Base-by-base conservation (phyloP, 1,284 basidiomycete genomes). In the Papiliotrema terrestris region DNA sequence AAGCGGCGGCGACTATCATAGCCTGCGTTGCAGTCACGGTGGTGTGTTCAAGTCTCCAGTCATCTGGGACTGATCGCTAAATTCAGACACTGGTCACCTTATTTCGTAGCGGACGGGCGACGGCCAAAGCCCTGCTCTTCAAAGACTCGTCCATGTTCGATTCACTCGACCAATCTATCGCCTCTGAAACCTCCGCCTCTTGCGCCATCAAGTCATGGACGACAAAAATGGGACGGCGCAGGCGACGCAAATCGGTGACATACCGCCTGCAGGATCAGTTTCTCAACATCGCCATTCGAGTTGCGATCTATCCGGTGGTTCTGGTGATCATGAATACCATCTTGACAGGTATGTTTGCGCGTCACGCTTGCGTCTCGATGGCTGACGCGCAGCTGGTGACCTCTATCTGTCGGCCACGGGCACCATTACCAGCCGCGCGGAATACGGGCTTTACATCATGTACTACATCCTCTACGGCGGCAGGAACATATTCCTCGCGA, bases 1-100 rank as follows among this genome's bases (percentile, higher is more conserved):
- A 72, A 47, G 56, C 65, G 3, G 48, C 68, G 26, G 63, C 69
- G 3, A 63, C 63, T 32, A 15, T 59, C 29, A 55, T 72, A 17
- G 66, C 69, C 2, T 58, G 60, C 6, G 45, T 59, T 1, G 47
- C 61, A 1, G 65, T 70, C 3, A 51, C 58, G 15, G 25, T 42
- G 9, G 50, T 51, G 19, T 13, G 50, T 44, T 17, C 9, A 9
- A 37, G 39, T 8, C 17, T 41, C 15, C 17, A 5, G 20, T 8
- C 17, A 41, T 32, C 6, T 20, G 20, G 17, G 39, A 41, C 15
- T 5, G 6, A 17, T 17, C 15, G 5, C 39, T 41, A 5, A 41
- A 3, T 36, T 3, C 23, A 49, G 46, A 49, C 50, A 23, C 25
- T 50, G 2, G 19, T 23, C 14, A 51, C 20, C 23, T 19, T 51